Percentiles rank a stretch among this genome's conserved stretches.
Conservation (phyloP, 345 rosid species). For the Triadica sebifera region DNA sequence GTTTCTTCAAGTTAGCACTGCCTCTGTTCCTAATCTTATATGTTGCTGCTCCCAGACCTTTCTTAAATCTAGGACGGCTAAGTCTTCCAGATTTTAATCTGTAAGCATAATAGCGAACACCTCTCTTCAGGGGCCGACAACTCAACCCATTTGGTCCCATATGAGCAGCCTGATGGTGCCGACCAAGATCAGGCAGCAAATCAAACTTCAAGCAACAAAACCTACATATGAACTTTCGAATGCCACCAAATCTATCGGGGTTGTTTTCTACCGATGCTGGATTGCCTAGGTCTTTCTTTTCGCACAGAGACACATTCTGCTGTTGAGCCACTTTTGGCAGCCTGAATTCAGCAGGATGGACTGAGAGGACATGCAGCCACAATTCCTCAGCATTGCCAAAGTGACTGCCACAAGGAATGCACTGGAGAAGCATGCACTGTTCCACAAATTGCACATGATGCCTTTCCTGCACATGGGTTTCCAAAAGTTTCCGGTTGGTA, state of each 20-base stretch:
- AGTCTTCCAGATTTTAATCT: slow-evolving; percentile 89
- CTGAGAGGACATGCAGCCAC: slow-evolving; percentile 71
- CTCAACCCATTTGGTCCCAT: slow-evolving; percentile 57
- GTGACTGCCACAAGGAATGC: slow-evolving; percentile 89
- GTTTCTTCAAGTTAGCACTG: slow-evolving; percentile 65
- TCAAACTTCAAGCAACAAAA: slow-evolving; percentile 90
- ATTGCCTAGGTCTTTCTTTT: slow-evolving; percentile 30
- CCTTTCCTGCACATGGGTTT: slow-evolving; percentile 87
- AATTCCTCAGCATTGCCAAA: slow-evolving; percentile 85
- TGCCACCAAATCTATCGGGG: slow-evolving; percentile 42
- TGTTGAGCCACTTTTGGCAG: slow-evolving; percentile 35
- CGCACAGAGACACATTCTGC: slow-evolving; percentile 23
- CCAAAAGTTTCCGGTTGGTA: slow-evolving; percentile 66
- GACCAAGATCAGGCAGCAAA: slow-evolving; percentile 95
- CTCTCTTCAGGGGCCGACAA: slow-evolving; percentile 65
- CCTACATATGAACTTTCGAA: slow-evolving; percentile 68
- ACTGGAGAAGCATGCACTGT: slow-evolving; percentile 94
- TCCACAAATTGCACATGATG: slow-evolving; percentile 89
- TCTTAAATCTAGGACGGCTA: slow-evolving; percentile 83
- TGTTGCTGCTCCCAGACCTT: slow-evolving; percentile 73
- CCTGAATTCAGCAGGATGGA: slow-evolving; percentile 61
- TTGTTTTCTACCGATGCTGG: slow-evolving; percentile 41
- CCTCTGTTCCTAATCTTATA: slow-evolving; percentile 71
- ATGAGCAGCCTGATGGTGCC: slow-evolving; percentile 99
- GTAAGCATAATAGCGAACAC: slow-evolving; percentile 66